phyloP scores from a whole-genome alignment of 2,329 filamentous ascomycete species.

The Trichoderma sp. region DNA sequence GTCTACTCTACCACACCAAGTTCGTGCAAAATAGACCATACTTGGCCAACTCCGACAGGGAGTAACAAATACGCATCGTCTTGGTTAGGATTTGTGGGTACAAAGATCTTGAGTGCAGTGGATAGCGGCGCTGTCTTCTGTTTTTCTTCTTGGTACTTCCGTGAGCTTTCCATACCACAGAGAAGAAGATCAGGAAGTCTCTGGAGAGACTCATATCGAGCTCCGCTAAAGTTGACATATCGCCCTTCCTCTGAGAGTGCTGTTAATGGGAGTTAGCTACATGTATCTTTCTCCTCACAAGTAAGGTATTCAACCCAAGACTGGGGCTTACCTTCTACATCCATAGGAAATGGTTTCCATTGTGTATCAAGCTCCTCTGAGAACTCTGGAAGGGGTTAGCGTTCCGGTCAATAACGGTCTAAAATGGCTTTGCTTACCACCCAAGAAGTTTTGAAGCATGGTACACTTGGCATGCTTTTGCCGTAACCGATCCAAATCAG shows the following conservation, averaged over 20 bases:
- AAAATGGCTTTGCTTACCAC: neutral
- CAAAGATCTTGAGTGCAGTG: neutral
- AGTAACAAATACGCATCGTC: neutral
- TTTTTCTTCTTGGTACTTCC: neutral
- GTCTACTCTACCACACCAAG: neutral
- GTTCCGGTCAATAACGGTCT: neutral
- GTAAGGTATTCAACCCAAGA: neutral
- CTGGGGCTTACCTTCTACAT: neutral
- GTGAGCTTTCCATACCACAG: neutral
- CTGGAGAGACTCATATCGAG: neutral
- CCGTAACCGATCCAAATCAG: no score
- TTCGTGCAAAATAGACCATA: neutral
- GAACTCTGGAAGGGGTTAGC: neutral
- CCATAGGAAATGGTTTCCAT: neutral
- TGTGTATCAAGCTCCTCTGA: neutral
- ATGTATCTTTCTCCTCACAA: neutral
- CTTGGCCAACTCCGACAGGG: neutral
- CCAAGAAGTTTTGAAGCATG: no score
- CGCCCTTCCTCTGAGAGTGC: neutral
- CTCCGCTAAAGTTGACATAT: neutral
- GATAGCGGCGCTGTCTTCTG: neutral
- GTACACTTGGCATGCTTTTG: no score
- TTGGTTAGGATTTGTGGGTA: neutral
- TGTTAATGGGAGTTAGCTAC: neutral
- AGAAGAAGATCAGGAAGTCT: neutral